Conservation (phyloP, 2,329 filamentous ascomycete species). For the Phoma sp. region DNA sequence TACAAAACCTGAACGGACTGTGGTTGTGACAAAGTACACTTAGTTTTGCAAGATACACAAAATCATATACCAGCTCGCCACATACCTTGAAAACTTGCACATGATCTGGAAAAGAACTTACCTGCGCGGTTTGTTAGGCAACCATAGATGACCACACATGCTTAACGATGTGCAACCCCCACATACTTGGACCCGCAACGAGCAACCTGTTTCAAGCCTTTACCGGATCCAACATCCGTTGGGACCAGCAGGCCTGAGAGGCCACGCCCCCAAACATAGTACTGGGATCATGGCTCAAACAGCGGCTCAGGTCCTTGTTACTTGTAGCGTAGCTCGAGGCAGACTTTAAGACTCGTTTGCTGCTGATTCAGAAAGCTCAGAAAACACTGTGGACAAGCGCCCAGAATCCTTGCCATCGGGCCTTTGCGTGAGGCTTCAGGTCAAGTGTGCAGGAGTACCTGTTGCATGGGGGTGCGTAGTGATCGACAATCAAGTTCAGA, state of each 20-base stretch:
- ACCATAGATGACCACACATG: too few relatives aligned
- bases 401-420: background rate
- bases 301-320: background rate
- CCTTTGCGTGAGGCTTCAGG: background rate
- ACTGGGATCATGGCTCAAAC: background rate
- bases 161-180: background rate
- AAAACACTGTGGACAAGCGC: background rate
- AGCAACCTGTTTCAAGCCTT: background rate
- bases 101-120: background rate
- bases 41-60: background rate
- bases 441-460: background rate
- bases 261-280: background rate
- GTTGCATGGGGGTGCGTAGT: constrained; percentile 5
- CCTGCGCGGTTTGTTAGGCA: background rate
- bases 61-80: background rate
- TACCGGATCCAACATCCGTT: background rate
- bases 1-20: background rate
- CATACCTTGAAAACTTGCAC: background rate
- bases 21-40: background rate
- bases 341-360: background rate
- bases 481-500: constrained; percentile 1
- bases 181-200: background rate
- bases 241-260: background rate
- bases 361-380: background rate
- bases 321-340: background rate